A percentile compares a stretch with the other conserved stretches of the same genome.
Conservation (phyloP, 176 grass and related monocot species). For the Echinochloa phyllopogon region DNA sequence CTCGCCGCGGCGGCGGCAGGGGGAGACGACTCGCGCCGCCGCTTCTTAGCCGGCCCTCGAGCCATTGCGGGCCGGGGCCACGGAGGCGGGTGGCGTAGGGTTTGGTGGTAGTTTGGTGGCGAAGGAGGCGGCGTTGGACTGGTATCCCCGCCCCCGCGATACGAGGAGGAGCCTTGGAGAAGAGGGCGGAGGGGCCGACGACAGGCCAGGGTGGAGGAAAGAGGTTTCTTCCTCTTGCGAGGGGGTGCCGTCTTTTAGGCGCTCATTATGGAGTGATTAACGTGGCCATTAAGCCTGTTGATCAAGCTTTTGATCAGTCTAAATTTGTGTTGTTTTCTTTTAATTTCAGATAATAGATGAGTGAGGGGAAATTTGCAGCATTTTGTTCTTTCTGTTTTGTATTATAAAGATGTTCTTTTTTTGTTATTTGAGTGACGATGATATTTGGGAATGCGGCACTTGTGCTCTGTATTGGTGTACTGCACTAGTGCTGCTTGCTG, state of each 20-base stretch:
- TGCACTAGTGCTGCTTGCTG: neutral
- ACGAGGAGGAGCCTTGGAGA: neutral
- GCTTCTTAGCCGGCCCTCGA: slow-evolving; percentile 21
- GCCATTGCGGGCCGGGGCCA: slow-evolving; percentile 25
- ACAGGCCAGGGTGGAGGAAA: neutral
- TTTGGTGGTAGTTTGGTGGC: neutral
- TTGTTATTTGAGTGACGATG: slow-evolving; percentile 9
- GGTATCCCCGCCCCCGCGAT: neutral
- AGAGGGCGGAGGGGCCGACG: neutral
- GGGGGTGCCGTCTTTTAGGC: slow-evolving; percentile 18
- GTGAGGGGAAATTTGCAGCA: neutral
- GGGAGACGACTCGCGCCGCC: slow-evolving; percentile 34
- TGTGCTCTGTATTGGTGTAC: neutral
- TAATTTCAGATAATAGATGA: neutral
- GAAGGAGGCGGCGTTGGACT: neutral
- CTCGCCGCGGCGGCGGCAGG: slow-evolving; percentile 17
- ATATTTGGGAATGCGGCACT: slow-evolving; percentile 29
- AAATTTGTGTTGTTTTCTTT: neutral
- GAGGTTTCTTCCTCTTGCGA: slow-evolving; percentile 8
- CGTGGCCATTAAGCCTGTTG: slow-evolving; percentile 1
- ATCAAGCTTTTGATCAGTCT: slow-evolving; percentile 2
- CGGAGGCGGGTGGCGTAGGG: neutral
- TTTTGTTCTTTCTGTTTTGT: neutral
- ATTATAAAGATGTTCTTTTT: neutral
- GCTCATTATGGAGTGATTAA: neutral